These are phyloP conservation scores for Rosa persica DNA, from an alignment of 306 rosid species.

Conservation along the genomic window DNA sequence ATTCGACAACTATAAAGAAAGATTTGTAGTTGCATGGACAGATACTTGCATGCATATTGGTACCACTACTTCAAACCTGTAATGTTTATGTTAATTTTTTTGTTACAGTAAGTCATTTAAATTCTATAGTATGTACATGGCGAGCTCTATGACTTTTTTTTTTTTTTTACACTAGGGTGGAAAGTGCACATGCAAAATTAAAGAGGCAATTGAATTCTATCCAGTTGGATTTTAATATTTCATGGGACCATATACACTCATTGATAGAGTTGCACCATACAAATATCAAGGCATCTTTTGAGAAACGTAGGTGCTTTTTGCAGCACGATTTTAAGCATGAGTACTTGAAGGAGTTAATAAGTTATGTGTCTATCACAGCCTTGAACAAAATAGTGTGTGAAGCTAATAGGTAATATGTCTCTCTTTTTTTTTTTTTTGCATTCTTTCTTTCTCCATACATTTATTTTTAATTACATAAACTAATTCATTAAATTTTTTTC, in stretches of 20 bases:
- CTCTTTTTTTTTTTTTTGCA: too few relatives aligned
- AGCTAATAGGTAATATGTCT: neutral
- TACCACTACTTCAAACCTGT: neutral
- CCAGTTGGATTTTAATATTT: neutral
- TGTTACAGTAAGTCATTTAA: neutral
- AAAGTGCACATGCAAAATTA: neutral
- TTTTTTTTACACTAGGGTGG: neutral
- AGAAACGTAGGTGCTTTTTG: neutral
- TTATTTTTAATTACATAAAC: neutral
- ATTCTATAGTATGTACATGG: too few relatives aligned
- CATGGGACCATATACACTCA: neutral
- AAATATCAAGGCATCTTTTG: too few relatives aligned
- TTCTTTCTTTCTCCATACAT: too few relatives aligned
- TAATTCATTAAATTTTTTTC: too few relatives aligned
- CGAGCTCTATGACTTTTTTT: too few relatives aligned
- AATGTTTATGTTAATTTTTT: too few relatives aligned
- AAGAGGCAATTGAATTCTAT: neutral
- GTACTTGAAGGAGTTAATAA: neutral
- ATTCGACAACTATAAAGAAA: neutral
- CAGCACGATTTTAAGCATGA: neutral
- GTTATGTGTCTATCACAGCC: neutral
- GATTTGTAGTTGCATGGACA: neutral
- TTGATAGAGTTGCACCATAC: neutral
- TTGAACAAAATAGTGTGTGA: neutral
- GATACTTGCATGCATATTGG: neutral